These are phyloP conservation scores for Phalaenopsis equestris DNA, from an alignment of 106 monocot species.

Conservation along the genomic window DNA sequence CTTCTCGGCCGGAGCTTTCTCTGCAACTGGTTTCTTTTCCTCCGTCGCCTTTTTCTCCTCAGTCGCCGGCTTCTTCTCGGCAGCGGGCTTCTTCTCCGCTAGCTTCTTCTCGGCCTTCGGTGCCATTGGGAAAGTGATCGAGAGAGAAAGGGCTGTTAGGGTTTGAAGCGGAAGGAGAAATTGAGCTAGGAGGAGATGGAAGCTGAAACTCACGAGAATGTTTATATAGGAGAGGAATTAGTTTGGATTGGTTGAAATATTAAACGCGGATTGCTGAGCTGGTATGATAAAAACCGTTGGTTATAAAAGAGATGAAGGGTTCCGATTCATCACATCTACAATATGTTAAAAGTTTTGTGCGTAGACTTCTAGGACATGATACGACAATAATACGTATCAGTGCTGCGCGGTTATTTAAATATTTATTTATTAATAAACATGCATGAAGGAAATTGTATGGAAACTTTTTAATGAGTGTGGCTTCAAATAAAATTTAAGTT, in stretches of 20 bases:
- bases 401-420: too few species aligned
- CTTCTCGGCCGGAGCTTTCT: conserved; percentile 33
- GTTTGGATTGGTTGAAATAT: background rate
- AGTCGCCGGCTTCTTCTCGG: conserved; percentile 34
- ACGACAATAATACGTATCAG: too few species aligned
- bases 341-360: too few species aligned
- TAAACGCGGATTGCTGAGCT: background rate
- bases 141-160: background rate
- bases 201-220: background rate
- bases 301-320: background rate
- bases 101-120: conserved; percentile 47
- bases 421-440: too few species aligned
- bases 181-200: background rate
- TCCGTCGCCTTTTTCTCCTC: conserved; percentile 43
- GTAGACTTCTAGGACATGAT: too few species aligned
- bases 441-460: too few species aligned
- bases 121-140: conserved; percentile 33
- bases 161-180: background rate
- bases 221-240: background rate
- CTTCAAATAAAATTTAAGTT: too few species aligned
- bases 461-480: too few species aligned
- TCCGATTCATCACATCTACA: too few species aligned
- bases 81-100: conserved; percentile 77
- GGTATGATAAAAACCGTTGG: background rate
- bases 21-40: conserved; percentile 30